These are phyloP conservation scores for Hagleromyces aurorensis DNA, from an alignment of 805 yeast species.

Conservation along the genomic window DNA sequence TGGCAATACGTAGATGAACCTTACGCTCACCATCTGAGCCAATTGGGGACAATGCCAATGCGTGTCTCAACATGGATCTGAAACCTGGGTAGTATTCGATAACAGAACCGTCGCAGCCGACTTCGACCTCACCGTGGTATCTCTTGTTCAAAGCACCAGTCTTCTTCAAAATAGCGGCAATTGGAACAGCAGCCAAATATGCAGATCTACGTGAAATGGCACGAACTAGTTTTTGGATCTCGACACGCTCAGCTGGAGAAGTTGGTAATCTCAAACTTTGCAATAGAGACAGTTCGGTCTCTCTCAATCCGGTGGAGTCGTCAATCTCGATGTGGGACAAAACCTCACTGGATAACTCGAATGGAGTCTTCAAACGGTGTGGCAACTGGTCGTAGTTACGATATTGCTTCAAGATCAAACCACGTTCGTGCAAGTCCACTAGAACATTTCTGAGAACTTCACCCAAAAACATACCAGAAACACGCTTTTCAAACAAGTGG, in stretches of 20 bases:
- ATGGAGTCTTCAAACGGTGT: conserved; percentile 66
- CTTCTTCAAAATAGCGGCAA: conserved; percentile 69
- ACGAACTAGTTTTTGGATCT: conserved; percentile 63
- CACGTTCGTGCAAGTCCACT: conserved; percentile 55
- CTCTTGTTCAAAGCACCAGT: conserved; percentile 52
- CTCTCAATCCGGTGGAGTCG: conserved; percentile 61
- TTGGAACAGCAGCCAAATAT: conserved; percentile 76
- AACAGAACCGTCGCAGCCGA: conserved; percentile 94
- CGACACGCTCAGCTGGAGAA: conserved; percentile 58
- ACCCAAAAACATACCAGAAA: conserved; percentile 89
- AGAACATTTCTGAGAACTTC: conserved; percentile 73
- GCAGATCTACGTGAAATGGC: conserved; percentile 90
- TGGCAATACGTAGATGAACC: conserved; percentile 70
- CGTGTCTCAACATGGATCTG: conserved; percentile 71
- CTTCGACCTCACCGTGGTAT: conserved; percentile 69
- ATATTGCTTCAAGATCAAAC: conserved; percentile 52
- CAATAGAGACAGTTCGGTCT: conserved; percentile 59
- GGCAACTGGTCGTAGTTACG: conserved; percentile 33
- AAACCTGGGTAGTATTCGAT: conserved; percentile 91
- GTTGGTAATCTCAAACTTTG: conserved; percentile 67
- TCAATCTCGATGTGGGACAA: conserved; percentile 82
- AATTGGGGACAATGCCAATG: conserved; percentile 58
- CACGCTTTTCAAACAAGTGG: conserved; percentile 90
- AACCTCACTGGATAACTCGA: conserved; percentile 75
- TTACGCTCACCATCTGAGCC: conserved; percentile 71